These are phyloP conservation scores for Phlegmacium glaucopus DNA, from an alignment of 768 basidiomycete species.

Conservation along the genomic window DNA sequence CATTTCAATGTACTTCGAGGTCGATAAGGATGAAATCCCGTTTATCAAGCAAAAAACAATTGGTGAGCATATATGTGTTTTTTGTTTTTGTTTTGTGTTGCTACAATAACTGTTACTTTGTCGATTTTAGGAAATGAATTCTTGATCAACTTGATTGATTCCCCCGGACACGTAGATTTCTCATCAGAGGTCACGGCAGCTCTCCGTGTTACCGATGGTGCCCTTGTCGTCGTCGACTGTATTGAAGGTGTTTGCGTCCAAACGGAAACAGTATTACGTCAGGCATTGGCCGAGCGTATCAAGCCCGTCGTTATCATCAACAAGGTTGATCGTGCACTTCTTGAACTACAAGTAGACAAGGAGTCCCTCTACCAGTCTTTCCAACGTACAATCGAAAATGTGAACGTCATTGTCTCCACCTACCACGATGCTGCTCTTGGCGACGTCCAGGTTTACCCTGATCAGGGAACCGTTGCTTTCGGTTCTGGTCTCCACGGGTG, in stretches of 20 bases:
- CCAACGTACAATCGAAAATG: conserved; percentile 94
- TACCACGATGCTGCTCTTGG: conserved; percentile 93
- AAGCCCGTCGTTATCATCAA: conserved; percentile 99
- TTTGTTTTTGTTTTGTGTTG: conserved; percentile 4
- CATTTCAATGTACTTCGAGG: conserved; percentile 99
- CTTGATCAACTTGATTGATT: conserved; percentile 99
- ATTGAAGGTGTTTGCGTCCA: conserved; percentile 99
- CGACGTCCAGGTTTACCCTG: conserved; percentile 98
- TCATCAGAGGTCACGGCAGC: conserved; percentile 99
- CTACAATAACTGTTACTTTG: conserved; percentile 7
- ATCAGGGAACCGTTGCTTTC: conserved; percentile 97
- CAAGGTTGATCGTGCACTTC: conserved; percentile 99
- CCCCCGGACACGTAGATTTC: conserved; percentile 99
- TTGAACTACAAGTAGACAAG: conserved; percentile 96
- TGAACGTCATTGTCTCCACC: conserved; percentile 98
- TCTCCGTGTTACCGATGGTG: conserved; percentile 99
- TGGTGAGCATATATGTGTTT: conserved; percentile 44
- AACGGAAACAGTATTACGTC: conserved; percentile 98
- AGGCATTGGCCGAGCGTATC: conserved; percentile 96
- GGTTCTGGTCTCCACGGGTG: conserved; percentile 99
- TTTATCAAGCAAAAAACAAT: conserved; percentile 93
- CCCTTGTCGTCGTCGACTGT: conserved; percentile 99
- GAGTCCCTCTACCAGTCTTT: conserved; percentile 98
- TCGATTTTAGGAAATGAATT: conserved; percentile 74
- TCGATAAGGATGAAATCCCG: conserved; percentile 82